Evolutionary conservation across 2,329 filamentous ascomycete genomes (phyloP), one percentile per base, ranked within the genome.

Genomic region (Phaeophleospora eucalypticola): DNA sequence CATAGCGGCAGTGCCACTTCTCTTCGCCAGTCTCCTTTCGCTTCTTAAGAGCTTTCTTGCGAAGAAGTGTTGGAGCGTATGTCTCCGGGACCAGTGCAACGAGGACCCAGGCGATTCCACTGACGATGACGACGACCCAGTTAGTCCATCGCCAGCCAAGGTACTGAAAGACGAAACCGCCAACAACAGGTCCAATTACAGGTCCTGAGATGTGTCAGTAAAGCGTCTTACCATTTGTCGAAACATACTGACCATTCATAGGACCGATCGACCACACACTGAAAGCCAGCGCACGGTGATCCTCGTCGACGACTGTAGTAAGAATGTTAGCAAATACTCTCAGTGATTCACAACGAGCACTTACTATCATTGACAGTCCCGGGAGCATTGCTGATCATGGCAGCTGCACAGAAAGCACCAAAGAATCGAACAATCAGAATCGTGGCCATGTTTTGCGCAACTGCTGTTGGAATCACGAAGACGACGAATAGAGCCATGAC

Each of bases 111-210:
- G 80, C 81, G 0, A 77, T 73, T 1, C 79, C 87, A 0, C 79
- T 78, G 8, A 88, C 74, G 42, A 94, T 90, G 59, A 91, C 69
- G 7, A 84, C 79, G 16, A 93, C 75, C 86, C 87, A 95, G 61
- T 87, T 86, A 32, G 84, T 84, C 88, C 89, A 95, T 21, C 89
- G 73, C 90, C 90, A 96, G 9, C 88, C 89, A 2, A 93, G 72
- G 53, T 85, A 82, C 65, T 89, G 76, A 55, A 73, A 87, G 1
- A 86, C 80, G 57, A 95, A 94, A 0, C 89, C 89, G 17, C 89
- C 89, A 27, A 95, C 83, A 1, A 90, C 69, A 0, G 86, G 84
- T 0, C 84, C 83, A 21, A 82, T 71, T 0, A 68, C 65, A 14
- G 51, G 51, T 18, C 50, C 49, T 33, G 40, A 36, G 10, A 41